A percentile compares a stretch with the other conserved stretches of the same genome.
Conservation (phyloP, 192 early-diverging fungal genomes). For the Podila epicladia region DNA sequence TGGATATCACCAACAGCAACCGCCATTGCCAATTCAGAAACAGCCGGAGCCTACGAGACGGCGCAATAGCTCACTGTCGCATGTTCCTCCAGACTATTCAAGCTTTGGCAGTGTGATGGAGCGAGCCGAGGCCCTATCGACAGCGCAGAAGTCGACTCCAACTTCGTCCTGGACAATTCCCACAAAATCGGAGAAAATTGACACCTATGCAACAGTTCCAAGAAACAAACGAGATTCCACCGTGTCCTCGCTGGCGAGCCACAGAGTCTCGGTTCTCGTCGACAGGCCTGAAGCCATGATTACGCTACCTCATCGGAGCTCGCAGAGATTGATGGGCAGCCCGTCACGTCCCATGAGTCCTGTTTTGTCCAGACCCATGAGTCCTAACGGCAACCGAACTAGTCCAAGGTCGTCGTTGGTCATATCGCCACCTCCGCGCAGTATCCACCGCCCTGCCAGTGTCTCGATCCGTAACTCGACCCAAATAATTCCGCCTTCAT, state of each 20-base stretch:
- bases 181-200: conserved; percentile 10
- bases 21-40: background rate
- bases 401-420: conserved; percentile 43
- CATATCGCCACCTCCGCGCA: conserved; percentile 40
- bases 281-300: conserved; percentile 6
- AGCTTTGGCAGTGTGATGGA: conserved; percentile 45
- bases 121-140: conserved; percentile 33
- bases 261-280: conserved; percentile 6
- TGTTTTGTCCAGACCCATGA: conserved; percentile 26
- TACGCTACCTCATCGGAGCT: background rate
- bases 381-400: conserved; percentile 20
- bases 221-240: conserved; percentile 37
- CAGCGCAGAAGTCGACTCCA: conserved; percentile 3
- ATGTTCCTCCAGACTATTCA: conserved; percentile 22
- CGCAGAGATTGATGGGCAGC: conserved; percentile 4
- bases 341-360: conserved; percentile 25
- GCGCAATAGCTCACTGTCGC: conserved; percentile 41
- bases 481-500: conserved; percentile 31
- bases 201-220: conserved; percentile 25
- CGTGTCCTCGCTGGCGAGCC: conserved; percentile 8
- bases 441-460: conserved; percentile 35
- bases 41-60: conserved; percentile 23
- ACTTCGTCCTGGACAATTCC: conserved; percentile 41
- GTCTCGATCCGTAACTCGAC: conserved; percentile 40
- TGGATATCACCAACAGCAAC: conserved; percentile 1